Evolutionary conservation across 306 rosid genomes (phyloP), one percentile per base, ranked within the genome.

Genomic region (Begonia fuchsioides): DNA sequence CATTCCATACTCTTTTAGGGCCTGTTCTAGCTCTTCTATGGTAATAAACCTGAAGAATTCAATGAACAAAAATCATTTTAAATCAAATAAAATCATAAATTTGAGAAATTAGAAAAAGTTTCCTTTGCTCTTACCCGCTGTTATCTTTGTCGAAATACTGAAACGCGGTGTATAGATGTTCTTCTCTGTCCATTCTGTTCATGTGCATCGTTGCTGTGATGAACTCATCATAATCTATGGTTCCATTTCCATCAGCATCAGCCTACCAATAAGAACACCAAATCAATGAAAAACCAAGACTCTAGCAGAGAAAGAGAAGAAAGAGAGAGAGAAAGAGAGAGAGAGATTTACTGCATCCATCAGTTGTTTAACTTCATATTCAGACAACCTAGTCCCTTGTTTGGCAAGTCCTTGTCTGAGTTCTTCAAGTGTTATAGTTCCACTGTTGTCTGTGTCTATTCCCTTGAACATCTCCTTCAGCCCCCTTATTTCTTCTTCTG

Each of bases 401-500:
- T 82, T 82, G 14, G 98, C 84, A 9, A 92, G 93, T 17, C 98
- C 98, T 54, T 77, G 96, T 66, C 82, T 92, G 39, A 92, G 93
- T 70, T 92, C 98, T 75, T 92, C 98, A 13, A 92, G 81, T 17
- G 98, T 92, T 16, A 92, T 92, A 20, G 96, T 85, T 44, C 98
- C 98, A 53, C 94, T 92, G 64, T 85, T 92, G 52, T 92, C 98
- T 2, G 87, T 75, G 62, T 92, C 98, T 59, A 92, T 92, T 13
- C 79, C 59, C 65, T 44, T 82, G 72, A 92, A 92, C 98, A 92
- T 92, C 64, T 85, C 73, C 69, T 92, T 85, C 75, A 92, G 67
- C 53, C 98, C 98, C 81, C 77, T 85, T 66, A 92, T 92, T 75
- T 92, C 98, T 68, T 92, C 98, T 59, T 92, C 98, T 10, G 98